Evolutionary conservation across 2,329 filamentous ascomycete genomes (phyloP), one percentile per base, ranked within the genome.

Genomic region (Paecilomyces sp.): DNA sequence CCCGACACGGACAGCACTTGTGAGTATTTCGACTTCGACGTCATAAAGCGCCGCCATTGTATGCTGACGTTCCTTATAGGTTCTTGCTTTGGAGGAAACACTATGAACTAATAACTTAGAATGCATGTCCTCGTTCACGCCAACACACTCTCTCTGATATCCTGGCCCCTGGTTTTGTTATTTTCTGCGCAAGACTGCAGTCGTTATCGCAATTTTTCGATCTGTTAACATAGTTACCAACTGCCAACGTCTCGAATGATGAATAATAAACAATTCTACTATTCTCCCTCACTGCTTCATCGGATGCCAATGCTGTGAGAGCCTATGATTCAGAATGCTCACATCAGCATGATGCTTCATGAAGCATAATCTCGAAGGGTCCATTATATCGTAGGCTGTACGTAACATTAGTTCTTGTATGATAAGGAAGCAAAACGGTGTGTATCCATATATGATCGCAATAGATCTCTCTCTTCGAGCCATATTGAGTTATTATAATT

Each of bases 1-100:
- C 62, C 93, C 93, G 15, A 85, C 85, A 57, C 83, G 93, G 68
- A 92, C 89, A 62, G 93, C 91, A 22, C 79, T 97, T 74, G 92
- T 96, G 74, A 78, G 82, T 79, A 22, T 25, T 22, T 53, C 51
- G 7, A 8, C 5, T n/a, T 53, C 22, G 15, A 8, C 8, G n/a
- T 47, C 41, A 1, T 47, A 15, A 1, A 53, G 25, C 25, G 25
- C 25, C 6, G 25, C 25, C 51, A 11, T 25, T 11, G 7, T 25
- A 25, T 53, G n/a, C 15, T 53, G 9, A 53, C 51, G 2, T 12
- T 25, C 11, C 8, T 53, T 18, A 30, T 53, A 53, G 51, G 51
- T 53, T 30, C 51, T 53, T 11, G 51, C 51, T 25, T 30, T 53
- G 51, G 51, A 53, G 22, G 51, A 53, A 28, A 53, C 51, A 3